These are phyloP conservation scores for Pyrrhoderma lamaoense DNA, from an alignment of 1,284 basidiomycete species.

Conservation along the genomic window DNA sequence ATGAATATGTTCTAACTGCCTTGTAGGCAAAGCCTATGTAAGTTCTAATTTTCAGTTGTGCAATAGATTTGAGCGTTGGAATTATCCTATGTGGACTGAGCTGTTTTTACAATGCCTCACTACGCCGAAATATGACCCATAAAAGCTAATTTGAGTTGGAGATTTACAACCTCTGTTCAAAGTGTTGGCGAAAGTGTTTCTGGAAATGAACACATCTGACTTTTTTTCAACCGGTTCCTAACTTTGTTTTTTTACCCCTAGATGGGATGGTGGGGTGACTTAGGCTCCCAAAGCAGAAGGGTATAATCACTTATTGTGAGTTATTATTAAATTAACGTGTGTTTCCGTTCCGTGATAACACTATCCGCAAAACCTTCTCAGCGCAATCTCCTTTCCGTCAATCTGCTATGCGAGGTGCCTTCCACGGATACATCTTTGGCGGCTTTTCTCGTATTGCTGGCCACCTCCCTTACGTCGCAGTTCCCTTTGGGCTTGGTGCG, in stretches of 20 bases:
- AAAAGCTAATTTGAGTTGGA: too few relatives aligned
- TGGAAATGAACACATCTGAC: not conserved
- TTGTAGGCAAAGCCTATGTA: constrained; percentile 59
- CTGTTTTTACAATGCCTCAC: too few relatives aligned
- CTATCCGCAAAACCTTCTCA: constrained; percentile 26
- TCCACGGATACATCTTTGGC: constrained; percentile 80
- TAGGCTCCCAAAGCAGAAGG: constrained; percentile 68
- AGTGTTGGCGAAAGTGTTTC: too few relatives aligned
- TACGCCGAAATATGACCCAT: too few relatives aligned
- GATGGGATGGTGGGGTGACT: constrained; percentile 92
- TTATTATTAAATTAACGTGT: constrained; percentile 17
- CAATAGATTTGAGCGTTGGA: too few relatives aligned
- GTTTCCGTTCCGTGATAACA: not conserved
- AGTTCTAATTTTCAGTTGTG: constrained; percentile 26
- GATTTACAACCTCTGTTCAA: too few relatives aligned
- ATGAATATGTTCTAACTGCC: constrained; percentile 7
- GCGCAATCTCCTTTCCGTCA: constrained; percentile 79
- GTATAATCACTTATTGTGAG: constrained; percentile 78
- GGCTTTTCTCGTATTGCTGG: constrained; percentile 72
- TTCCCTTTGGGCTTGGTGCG: constrained; percentile 77
- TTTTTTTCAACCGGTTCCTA: too few relatives aligned
- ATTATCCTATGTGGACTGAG: too few relatives aligned
- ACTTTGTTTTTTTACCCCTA: constrained; percentile 28
- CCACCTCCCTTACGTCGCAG: constrained; percentile 73
- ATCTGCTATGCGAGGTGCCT: constrained; percentile 62